Evolutionary conservation across 495 filamentous ascomycete genomes (phyloP).

Genomic region (Saxophila tyrrhenica): DNA sequence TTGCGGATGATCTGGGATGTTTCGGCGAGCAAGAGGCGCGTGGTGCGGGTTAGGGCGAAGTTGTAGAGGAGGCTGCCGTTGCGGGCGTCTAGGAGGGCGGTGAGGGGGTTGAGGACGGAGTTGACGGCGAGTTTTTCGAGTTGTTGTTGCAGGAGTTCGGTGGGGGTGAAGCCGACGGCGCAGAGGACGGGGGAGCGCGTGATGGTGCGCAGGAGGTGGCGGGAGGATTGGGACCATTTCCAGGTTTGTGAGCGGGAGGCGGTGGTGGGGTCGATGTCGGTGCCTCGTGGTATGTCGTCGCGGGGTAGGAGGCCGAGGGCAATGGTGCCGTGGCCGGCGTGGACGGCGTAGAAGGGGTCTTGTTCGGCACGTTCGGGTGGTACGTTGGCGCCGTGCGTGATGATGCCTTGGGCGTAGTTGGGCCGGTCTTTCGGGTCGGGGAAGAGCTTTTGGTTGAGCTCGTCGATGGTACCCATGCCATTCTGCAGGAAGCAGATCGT

Average conservation of each 20-base stretch:
- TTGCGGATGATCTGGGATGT: constrained; percentile 50
- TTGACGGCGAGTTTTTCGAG: constrained; percentile 75
- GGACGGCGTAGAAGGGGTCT: constrained; percentile 48
- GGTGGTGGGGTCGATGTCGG: background rate
- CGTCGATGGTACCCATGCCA: constrained; percentile 71
- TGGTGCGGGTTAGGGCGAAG: constrained; percentile 42
- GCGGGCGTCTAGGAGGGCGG: constrained; percentile 54
- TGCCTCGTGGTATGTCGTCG: constrained; percentile 1
- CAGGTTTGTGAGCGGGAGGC: too few species aligned
- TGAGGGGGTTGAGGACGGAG: constrained; percentile 69
- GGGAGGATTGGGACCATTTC: constrained; percentile 21
- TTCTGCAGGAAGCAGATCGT: constrained; percentile 75
- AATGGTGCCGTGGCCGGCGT: constrained; percentile 52
- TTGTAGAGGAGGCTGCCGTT: constrained; percentile 64
- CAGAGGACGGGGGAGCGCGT: constrained; percentile 31
- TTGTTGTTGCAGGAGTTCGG: constrained; percentile 49
- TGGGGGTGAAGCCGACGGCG: constrained; percentile 33
- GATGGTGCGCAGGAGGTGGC: constrained; percentile 29
- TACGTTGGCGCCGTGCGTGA: constrained; percentile 50
- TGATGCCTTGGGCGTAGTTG: constrained; percentile 61
- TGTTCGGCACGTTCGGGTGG: constrained; percentile 19
- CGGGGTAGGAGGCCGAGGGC: constrained; percentile 45
- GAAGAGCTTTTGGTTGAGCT: constrained; percentile 57
- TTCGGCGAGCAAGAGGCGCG: constrained; percentile 54
- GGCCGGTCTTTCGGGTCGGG: constrained; percentile 52